Percentiles rank a stretch among this genome's conserved stretches.
phyloP scores from a whole-genome alignment of 805 yeast genomes.

The Kazachstania kunashirensis region DNA sequence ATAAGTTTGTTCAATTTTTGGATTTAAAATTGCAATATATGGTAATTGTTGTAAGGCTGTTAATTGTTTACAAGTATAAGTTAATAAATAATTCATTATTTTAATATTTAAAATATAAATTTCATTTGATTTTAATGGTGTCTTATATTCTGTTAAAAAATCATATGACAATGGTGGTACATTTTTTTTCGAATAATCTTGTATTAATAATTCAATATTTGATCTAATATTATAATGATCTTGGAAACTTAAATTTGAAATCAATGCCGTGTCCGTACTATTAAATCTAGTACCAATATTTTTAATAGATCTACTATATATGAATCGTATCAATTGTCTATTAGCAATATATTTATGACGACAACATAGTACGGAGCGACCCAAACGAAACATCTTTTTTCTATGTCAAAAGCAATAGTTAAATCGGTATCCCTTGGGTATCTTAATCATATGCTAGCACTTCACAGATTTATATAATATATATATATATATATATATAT shows the following conservation, averaged over 20 bases:
- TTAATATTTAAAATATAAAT: conserved; percentile 37
- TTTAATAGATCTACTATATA: too few relatives aligned
- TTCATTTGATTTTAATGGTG: conserved; percentile 25
- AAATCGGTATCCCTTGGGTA: too few relatives aligned
- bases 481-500: too few relatives aligned
- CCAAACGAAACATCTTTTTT: too few relatives aligned
- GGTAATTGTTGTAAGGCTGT: conserved; percentile 66
- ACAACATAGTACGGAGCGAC: too few relatives aligned
- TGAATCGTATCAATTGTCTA: too few relatives aligned
- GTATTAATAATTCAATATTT: conserved; percentile 48
- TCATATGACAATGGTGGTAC: conserved; percentile 46
- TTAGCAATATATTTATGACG: too few relatives aligned
- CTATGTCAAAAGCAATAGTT: too few relatives aligned
- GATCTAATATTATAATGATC: conserved; percentile 49
- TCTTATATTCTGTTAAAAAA: conserved; percentile 37
- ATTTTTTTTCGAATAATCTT: conserved; percentile 43
- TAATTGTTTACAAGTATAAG: conserved; percentile 61
- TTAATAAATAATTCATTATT: conserved; percentile 47
- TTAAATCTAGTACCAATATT: too few relatives aligned
- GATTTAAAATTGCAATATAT: conserved; percentile 76
- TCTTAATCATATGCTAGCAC: too few relatives aligned
- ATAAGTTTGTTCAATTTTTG: conserved; percentile 72
- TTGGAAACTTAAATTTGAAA: conserved; percentile 30
- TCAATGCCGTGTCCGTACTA: too few relatives aligned
- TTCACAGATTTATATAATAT: too few relatives aligned